Base-by-base conservation (phyloP, 2,329 filamentous ascomycete genomes). In the Aspergillus latus region DNA sequence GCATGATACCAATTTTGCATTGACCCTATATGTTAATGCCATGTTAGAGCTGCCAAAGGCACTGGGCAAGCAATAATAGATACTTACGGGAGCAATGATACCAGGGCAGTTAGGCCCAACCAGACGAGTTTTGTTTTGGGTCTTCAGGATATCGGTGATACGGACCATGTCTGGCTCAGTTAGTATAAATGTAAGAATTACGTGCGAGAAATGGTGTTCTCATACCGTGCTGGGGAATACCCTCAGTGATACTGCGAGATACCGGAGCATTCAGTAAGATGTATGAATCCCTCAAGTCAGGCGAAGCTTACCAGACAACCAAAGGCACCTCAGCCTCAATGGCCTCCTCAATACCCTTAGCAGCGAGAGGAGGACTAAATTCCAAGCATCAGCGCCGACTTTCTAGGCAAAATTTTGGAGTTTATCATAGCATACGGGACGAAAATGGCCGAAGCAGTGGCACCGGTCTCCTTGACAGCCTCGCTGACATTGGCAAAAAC, bases 1-100 rank as follows among this genome's bases (percentile, higher is more conserved):
- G 91, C 94, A 99, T 97, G 82, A 99, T 99, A 74, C 94, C 94
- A 73, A 99, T 97, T 84, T 99, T 99, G 87, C 94, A 99, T 86
- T 96, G 93, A 69, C 93, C 94, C 80, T 86, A 68, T 26, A 58
- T 36, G 32, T 29, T 36, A 34, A 36, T 46, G 58, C 63, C 37
- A 64, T 39, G 21, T 21, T 54, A 42, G 36, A 11, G 43, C n/a
- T 16, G 4, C 11, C 16, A 21, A 8, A 30, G 13, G 26, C 10
- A 43, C 2, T 28, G 29, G 34, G 39, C 30, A 48, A 40, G 26
- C 34, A 48, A 43, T 50, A 16, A 21, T 21, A 21, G 28, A 46
- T 42, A 72, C 77, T 69, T 80, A 85, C 83, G 62, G 84, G 84
- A 74, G 84, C 93, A 78, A 97, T 97, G 79, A 97, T 93, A 76